Evolutionary conservation across 163 green algal species (phyloP).

Genomic region (Volvox carteri): DNA sequence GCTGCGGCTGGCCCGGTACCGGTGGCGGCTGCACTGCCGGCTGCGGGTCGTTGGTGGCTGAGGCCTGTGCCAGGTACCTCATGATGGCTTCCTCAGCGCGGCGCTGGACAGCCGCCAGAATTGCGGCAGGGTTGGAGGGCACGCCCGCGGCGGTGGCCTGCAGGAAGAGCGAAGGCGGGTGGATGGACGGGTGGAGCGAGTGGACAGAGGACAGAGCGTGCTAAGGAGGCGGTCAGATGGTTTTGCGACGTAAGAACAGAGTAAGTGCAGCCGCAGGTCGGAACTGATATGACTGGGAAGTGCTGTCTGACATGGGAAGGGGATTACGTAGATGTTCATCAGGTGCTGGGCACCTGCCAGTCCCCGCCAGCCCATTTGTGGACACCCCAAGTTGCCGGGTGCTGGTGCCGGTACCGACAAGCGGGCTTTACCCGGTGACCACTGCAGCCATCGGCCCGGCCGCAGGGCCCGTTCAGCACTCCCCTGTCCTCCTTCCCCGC

Average conservation of each 20-base stretch:
- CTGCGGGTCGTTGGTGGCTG: slow-evolving; percentile 19
- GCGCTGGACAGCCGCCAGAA: slow-evolving; percentile 27
- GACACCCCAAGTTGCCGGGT: no score
- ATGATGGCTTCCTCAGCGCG: slow-evolving; percentile 60
- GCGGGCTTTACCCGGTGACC: no score
- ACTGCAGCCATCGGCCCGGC: no score
- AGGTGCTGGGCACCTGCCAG: no score
- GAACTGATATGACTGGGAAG: no score
- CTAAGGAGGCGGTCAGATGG: neutral
- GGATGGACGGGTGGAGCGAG: neutral
- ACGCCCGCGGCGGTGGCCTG: neutral
- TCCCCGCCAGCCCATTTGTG: no score
- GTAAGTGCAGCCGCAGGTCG: no score
- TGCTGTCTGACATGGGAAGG: no score
- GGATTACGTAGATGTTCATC: no score
- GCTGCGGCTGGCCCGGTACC: neutral
- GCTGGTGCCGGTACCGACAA: no score
- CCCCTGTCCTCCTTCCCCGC: neutral
- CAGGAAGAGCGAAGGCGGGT: neutral
- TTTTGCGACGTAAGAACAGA: no score
- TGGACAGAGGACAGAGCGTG: neutral
- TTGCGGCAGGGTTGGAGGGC: neutral
- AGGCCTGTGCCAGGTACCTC: slow-evolving; percentile 37
- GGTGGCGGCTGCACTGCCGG: slow-evolving; percentile 18
- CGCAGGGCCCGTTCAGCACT: no score